Conservation (phyloP, 2,329 filamentous ascomycete species). For the Ophiostoma novo-ulmi region DNA sequence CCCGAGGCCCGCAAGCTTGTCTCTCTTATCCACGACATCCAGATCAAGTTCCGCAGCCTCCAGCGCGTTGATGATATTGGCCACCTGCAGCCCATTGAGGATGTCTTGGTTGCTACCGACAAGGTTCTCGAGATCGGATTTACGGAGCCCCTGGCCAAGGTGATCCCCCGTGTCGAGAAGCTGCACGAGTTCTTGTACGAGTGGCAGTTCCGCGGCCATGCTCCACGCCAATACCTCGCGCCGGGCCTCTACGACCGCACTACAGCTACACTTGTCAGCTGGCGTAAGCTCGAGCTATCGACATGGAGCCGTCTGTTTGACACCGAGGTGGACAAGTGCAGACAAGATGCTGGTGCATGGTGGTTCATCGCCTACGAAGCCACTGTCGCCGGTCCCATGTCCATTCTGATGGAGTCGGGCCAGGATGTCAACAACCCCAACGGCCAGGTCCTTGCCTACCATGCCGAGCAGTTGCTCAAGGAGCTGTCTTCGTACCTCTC, state of each 20-base stretch:
- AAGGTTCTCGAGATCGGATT: conserved; percentile 71
- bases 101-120: conserved; percentile 70
- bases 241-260: conserved; percentile 67
- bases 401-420: conserved; percentile 53
- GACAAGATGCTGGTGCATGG: conserved; percentile 79
- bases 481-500: conserved; percentile 76
- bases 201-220: conserved; percentile 84
- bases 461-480: conserved; percentile 64
- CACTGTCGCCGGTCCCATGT: conserved; percentile 68
- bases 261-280: conserved; percentile 75
- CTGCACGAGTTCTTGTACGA: conserved; percentile 81
- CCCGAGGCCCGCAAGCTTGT: conserved; percentile 70
- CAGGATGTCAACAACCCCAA: conserved; percentile 38
- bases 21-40: conserved; percentile 61
- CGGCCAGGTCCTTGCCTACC: conserved; percentile 45
- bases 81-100: conserved; percentile 69
- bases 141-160: conserved; percentile 76
- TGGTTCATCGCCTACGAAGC: conserved; percentile 96
- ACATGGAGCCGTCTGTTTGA: conserved; percentile 90
- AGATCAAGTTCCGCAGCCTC: conserved; percentile 67
- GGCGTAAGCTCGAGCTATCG: conserved; percentile 84
- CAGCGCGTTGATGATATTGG: conserved; percentile 60
- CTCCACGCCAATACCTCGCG: conserved; percentile 71
- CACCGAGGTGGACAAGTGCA: conserved; percentile 69
- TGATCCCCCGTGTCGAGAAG: conserved; percentile 81